Conservation (phyloP, 2,329 filamentous ascomycete genomes). For the Samsoniella hepiali region DNA sequence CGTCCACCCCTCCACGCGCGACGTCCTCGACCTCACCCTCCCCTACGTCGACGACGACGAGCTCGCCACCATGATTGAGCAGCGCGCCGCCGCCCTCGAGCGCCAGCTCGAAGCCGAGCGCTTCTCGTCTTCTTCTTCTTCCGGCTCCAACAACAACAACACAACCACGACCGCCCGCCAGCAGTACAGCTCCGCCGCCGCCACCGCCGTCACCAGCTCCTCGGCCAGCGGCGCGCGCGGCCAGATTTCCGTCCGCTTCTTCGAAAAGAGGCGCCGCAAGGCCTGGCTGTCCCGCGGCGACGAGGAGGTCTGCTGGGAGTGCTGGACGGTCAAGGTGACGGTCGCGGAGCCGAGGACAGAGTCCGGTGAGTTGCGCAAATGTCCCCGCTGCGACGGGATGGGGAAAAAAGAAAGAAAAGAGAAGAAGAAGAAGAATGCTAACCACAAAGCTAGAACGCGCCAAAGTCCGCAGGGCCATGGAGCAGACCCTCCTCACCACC, state of each 20-base stretch:
- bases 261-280: conserved; percentile 85
- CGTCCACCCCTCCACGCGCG: conserved; percentile 75
- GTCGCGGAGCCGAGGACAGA: conserved; percentile 86
- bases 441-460: conserved; percentile 60
- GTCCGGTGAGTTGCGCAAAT: conserved; percentile 57
- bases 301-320: conserved; percentile 96
- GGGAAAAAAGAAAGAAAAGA: not conserved
- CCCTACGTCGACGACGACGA: conserved; percentile 87
- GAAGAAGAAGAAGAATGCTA: not conserved
- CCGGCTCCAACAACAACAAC: conserved; percentile 24
- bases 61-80: conserved; percentile 89
- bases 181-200: not conserved
- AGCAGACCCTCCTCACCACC: conserved; percentile 80
- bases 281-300: conserved; percentile 76
- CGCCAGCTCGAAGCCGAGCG: conserved; percentile 68
- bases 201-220: conserved; percentile 26
- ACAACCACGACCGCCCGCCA: conserved; percentile 3
- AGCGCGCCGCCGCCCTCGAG: conserved; percentile 74
- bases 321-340: conserved; percentile 92
- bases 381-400: not conserved
- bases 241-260: conserved; percentile 85
- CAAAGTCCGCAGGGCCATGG: conserved; percentile 88
- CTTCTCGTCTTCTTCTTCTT: conserved; percentile 31
- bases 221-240: conserved; percentile 56
- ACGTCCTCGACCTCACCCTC: conserved; percentile 85